These are phyloP conservation scores for Terana coerulea DNA, from an alignment of 768 basidiomycete species.

Conservation along the genomic window DNA sequence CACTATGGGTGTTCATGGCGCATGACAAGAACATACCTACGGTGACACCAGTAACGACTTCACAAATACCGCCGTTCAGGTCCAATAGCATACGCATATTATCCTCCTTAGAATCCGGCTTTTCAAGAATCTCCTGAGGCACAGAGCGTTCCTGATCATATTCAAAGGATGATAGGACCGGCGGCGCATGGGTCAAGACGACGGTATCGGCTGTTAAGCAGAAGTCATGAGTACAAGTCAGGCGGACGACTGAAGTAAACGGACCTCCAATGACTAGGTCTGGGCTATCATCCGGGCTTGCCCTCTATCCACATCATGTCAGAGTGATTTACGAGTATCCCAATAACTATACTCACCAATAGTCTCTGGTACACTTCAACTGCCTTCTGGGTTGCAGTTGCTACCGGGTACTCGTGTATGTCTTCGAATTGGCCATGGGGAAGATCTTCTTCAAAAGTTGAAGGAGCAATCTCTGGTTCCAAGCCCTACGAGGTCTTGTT, in stretches of 20 bases:
- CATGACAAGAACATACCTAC: constrained; percentile 46
- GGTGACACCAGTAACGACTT: constrained; percentile 89
- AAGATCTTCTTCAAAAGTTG: constrained; percentile 79
- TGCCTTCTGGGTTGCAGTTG: constrained; percentile 76
- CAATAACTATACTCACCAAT: constrained; percentile 42
- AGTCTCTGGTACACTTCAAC: constrained; percentile 85
- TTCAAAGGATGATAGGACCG: constrained; percentile 52
- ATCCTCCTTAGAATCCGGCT: constrained; percentile 75
- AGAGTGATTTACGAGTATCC: neutral
- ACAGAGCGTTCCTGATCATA: constrained; percentile 49
- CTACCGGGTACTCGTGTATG: constrained; percentile 69
- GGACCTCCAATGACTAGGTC: constrained; percentile 78
- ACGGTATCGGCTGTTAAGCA: constrained; percentile 80
- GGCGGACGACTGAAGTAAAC: neutral
- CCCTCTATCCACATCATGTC: constrained; percentile 27
- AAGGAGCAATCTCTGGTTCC: constrained; percentile 66
- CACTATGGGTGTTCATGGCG: neutral
- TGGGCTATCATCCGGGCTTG: constrained; percentile 64
- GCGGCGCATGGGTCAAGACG: constrained; percentile 75
- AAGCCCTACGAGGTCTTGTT: constrained; percentile 42
- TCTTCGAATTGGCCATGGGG: constrained; percentile 63
- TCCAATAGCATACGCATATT: constrained; percentile 86
- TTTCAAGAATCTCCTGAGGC: constrained; percentile 82
- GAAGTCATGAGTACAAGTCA: neutral
- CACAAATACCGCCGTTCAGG: constrained; percentile 81